Base-by-base conservation (phyloP, 345 rosid genomes). In the Linum tenue region DNA sequence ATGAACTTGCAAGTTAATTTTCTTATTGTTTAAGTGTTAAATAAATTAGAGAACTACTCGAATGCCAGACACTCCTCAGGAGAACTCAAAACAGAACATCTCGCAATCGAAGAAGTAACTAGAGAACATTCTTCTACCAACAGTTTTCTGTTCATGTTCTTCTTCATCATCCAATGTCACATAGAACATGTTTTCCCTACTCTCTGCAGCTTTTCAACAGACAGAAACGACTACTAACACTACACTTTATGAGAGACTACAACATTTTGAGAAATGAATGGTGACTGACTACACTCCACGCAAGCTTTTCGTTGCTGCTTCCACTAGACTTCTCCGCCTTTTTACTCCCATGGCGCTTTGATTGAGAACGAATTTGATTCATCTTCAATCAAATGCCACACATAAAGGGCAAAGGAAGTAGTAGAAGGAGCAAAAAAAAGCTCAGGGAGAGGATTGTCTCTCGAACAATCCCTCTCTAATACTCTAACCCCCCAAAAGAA, bases 231-330 rank as follows among this genome's bases (percentile, higher is more conserved):
- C 53, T 48, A 7, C 14, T 5, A 9, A 48, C 9, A 4, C 9
- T 12, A 15, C 14, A 48, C 14, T 10, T 48, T 48, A 48, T 48
- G 53, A 48, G 53, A 48, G 53, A 48, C 9, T 48, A 48, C 53
- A 48, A 48, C 11, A 10, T 3, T 48, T 41, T 41, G 6, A 41
- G 44, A 48, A 15, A 48, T 22, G 31, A 22, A 22, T 22, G 31
- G 14, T 9, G 53, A 48, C 7, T 9, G 53, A 48, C 7, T 6
- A 48, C 3, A 48, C 75, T 80, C 83, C 84, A 73, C 78, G 68
- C 89, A 74, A 89, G 95, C 98, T 82, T 92, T 76, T 86, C 98
- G 80, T 89, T 89, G 98, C 96, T 89, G 87, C 96, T 89, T 92
- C 89, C 91, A 89, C 97, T 92, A 81, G 59, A 81, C 85, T 85